Evolutionary conservation across 768 basidiomycete genomes (phyloP).

Genomic region (Mycena chlorophos): DNA sequence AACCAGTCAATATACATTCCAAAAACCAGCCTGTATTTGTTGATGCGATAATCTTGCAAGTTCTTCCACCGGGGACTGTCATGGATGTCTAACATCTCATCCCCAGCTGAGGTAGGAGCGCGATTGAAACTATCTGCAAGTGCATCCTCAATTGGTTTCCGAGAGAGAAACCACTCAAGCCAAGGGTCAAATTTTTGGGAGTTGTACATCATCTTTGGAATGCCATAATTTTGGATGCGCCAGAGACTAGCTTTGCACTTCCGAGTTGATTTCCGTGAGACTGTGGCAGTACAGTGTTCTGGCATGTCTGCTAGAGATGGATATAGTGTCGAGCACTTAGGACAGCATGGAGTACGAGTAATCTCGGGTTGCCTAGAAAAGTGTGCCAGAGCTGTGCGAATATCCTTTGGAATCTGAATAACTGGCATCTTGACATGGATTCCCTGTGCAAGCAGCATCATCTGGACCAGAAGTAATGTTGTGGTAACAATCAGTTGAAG

Average conservation of each 20-base stretch:
- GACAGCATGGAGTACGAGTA: slow-evolving; percentile 13
- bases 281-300: slow-evolving; percentile 10
- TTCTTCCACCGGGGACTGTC: slow-evolving; percentile 18
- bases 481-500: slow-evolving; percentile 13
- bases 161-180: neutral
- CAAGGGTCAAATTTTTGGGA: slow-evolving; percentile 11
- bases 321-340: slow-evolving; percentile 15
- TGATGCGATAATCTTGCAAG: neutral
- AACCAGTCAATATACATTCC: slow-evolving; percentile 31
- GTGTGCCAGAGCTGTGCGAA: slow-evolving; percentile 8
- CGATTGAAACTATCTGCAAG: neutral
- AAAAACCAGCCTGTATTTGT: slow-evolving; percentile 21
- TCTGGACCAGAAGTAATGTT: slow-evolving; percentile 8
- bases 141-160: neutral
- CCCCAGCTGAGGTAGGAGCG: neutral
- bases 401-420: slow-evolving; percentile 11
- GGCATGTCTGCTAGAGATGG: slow-evolving; percentile 10
- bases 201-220: slow-evolving; percentile 6
- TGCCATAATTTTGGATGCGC: slow-evolving; percentile 14
- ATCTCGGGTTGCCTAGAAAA: slow-evolving; percentile 8
- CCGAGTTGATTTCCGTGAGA: slow-evolving; percentile 7
- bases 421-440: slow-evolving; percentile 8
- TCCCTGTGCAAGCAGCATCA: slow-evolving; percentile 5
- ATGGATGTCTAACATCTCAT: slow-evolving; percentile 7
- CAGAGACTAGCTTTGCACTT: slow-evolving; percentile 8